These are phyloP conservation scores for Leishmania tarentolae DNA, from an alignment of 208 protist species.

Conservation along the genomic window DNA sequence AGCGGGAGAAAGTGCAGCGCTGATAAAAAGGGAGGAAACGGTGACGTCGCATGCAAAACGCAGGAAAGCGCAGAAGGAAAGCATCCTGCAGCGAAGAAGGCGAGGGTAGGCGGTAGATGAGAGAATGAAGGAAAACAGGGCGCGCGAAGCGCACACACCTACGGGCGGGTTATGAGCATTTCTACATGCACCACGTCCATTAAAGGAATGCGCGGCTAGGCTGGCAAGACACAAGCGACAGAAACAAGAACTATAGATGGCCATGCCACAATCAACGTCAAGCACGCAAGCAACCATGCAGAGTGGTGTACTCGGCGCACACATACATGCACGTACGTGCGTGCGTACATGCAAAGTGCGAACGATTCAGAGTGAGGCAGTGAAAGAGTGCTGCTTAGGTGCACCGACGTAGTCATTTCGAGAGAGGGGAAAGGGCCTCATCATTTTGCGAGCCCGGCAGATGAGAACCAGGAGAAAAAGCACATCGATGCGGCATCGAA, in stretches of 20 bases:
- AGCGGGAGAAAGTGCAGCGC: not conserved
- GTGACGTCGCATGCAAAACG: not conserved
- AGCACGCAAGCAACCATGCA: not conserved
- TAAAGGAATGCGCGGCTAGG: conserved; percentile 2
- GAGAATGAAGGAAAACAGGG: conserved; percentile 10
- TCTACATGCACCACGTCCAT: not conserved
- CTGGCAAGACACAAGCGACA: not conserved
- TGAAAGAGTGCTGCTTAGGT: not conserved
- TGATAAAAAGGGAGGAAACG: not conserved
- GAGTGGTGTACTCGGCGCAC: not conserved
- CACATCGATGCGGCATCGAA: not conserved
- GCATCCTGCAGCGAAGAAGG: not conserved
- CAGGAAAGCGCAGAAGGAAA: not conserved
- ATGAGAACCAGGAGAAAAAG: not conserved
- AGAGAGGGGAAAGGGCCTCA: not conserved
- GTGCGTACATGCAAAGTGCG: not conserved
- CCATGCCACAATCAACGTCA: not conserved
- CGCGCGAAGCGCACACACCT: not conserved
- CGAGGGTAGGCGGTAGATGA: not conserved
- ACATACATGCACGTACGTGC: not conserved
- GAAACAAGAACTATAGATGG: not conserved
- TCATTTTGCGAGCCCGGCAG: not conserved
- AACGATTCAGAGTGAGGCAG: not conserved
- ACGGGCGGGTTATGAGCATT: no score
- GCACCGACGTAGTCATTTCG: not conserved